phyloP scores from a whole-genome alignment of 345 rosid genomes.

The Corymbia maculata region DNA sequence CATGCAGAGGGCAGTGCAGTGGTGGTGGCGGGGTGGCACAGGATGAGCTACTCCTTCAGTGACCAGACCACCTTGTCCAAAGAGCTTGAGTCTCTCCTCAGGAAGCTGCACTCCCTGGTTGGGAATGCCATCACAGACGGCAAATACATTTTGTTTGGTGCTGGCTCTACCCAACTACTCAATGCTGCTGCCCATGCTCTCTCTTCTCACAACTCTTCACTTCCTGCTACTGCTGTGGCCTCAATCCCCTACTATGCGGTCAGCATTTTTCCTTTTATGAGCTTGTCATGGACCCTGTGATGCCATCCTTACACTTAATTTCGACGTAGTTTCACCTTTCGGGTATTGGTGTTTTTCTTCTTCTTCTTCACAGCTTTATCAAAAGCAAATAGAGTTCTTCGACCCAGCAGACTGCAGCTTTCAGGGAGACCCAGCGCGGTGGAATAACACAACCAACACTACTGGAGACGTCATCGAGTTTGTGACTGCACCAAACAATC shows the following conservation, averaged over 20 bases:
- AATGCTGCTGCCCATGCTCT: constrained; percentile 55
- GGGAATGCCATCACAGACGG: constrained; percentile 51
- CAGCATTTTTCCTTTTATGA: background rate
- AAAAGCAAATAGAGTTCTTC: constrained; percentile 32
- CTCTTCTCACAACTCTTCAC: constrained; percentile 24
- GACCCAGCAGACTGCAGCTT: constrained; percentile 17
- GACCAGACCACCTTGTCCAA: constrained; percentile 5
- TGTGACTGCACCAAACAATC: constrained; percentile 82
- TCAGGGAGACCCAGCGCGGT: constrained; percentile 36
- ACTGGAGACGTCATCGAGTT: constrained; percentile 32
- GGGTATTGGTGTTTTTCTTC: background rate
- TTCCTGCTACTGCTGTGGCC: constrained; percentile 37
- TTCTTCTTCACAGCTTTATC: constrained; percentile 20
- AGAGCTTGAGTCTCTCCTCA: constrained; percentile 37
- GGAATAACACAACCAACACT: constrained; percentile 19
- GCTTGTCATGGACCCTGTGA: background rate
- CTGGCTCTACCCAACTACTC: constrained; percentile 60
- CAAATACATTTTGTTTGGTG: constrained; percentile 41
- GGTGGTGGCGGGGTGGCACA: constrained; percentile 47
- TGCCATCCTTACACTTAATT: background rate
- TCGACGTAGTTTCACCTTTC: background rate
- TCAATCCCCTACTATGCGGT: constrained; percentile 52
- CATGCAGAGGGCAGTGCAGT: constrained; percentile 36
- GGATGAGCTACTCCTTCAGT: constrained; percentile 32
- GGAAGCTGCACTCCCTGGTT: constrained; percentile 29